phyloP scores from a whole-genome alignment of 2,329 filamentous ascomycete species.

The Botrytis galanthina region DNA sequence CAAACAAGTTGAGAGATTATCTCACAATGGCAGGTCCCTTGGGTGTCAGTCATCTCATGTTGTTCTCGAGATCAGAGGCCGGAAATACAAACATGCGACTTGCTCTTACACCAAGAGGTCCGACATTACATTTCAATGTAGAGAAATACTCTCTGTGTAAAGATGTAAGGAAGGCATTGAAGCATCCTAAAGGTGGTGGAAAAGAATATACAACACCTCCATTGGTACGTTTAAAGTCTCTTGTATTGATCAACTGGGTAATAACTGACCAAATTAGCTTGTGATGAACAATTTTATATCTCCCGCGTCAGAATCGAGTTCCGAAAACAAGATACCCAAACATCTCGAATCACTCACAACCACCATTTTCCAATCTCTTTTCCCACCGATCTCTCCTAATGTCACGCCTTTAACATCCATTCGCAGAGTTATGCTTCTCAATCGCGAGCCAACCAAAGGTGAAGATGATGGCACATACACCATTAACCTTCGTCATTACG shows the following conservation, averaged over 20 bases:
- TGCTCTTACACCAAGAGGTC: slow-evolving; percentile 82
- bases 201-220: slow-evolving; percentile 86
- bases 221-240: slow-evolving; percentile 51
- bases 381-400: slow-evolving; percentile 93
- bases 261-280: slow-evolving; percentile 49
- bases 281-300: slow-evolving; percentile 98
- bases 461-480: slow-evolving; percentile 68
- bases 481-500: slow-evolving; percentile 88
- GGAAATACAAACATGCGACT: slow-evolving; percentile 93
- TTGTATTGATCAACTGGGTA: not conserved
- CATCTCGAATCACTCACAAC: slow-evolving; percentile 92
- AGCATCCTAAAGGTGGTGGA: slow-evolving; percentile 75
- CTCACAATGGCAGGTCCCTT: slow-evolving; percentile 92
- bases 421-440: slow-evolving; percentile 82
- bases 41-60: slow-evolving; percentile 85
- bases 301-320: slow-evolving; percentile 53
- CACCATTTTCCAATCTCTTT: slow-evolving; percentile 92
- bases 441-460: slow-evolving; percentile 63
- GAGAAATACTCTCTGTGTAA: slow-evolving; percentile 93
- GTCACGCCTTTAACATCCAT: slow-evolving; percentile 89
- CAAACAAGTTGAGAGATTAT: slow-evolving; percentile 88
- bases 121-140: slow-evolving; percentile 90
- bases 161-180: slow-evolving; percentile 81
- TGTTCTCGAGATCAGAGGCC: slow-evolving; percentile 85
- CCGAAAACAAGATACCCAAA: slow-evolving; percentile 74